Evolutionary conservation across 129 eudicot species (phyloP), one percentile per base, ranked within the genome.

Genomic region (Scalesia atractyloides): DNA sequence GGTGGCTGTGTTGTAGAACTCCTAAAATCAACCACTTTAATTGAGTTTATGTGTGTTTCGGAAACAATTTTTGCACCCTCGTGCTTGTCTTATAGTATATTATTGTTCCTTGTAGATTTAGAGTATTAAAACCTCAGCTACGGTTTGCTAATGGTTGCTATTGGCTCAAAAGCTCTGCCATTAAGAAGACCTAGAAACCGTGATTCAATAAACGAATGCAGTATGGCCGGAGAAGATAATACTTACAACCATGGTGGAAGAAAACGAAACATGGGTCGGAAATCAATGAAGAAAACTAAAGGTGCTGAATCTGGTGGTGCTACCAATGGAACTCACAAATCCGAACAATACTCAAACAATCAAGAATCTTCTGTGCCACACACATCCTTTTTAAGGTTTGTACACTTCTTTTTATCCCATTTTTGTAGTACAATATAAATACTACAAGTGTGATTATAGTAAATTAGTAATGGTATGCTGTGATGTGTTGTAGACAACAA

Each of bases 361-460:
- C 79, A 82, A 62, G 63, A 76, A 9, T 49, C 77, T 66, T 69
- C 88, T 2, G 76, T 39, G 5, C 76, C 84, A 18, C 85, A 80
- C 56, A 78, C 95, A 47, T 87, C 92, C 7, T 89, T 85, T 74
- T 36, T 92, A 76, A 92, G 98, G 95, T 92, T 74, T 50, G 37
- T 19, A 26, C 52, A 17, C 19, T 17, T 61, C 3, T 15, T 60
- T 49, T 58, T 30, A 39, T 24, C 9, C 19, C 15, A 53, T 18
- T 70, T 52, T 69, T 67, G 2, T 33, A 52, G n/a, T 54, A 16
- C 15, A 14, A 19, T 26, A 4, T 67, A 57, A 17, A 17, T 22
- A n/a, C 39, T 66, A 22, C 44, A 6, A 12, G 64, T 14, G 24
- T 41, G 39, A 12, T 48, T 9, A 5, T 41, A 30, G 14, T 46